These are phyloP conservation scores for Trichoderma citrinoviride DNA, from an alignment of 2,329 filamentous ascomycete genomes.

Conservation along the genomic window DNA sequence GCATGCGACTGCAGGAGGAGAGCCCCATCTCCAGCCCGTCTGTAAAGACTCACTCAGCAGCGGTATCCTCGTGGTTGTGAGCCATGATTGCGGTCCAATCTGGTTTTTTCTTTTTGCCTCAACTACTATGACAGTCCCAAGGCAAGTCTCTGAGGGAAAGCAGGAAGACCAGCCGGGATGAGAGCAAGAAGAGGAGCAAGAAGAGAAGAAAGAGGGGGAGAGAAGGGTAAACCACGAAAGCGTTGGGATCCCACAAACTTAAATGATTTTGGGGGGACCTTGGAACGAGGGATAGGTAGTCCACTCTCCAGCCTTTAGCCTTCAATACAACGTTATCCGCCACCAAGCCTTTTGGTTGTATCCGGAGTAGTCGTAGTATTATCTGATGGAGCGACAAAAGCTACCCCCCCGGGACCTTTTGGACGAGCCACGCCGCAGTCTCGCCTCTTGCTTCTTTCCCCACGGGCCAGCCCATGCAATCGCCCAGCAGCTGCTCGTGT, in stretches of 20 bases:
- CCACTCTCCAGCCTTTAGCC: background rate
- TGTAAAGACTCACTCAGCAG: slow-evolving; percentile 18
- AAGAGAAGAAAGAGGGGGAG: background rate
- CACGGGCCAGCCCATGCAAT: slow-evolving; percentile 9
- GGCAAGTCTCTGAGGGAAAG: slow-evolving; percentile 4
- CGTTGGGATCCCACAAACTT: slow-evolving; percentile 10
- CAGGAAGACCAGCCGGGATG: slow-evolving; percentile 1
- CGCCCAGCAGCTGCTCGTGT: slow-evolving; percentile 2
- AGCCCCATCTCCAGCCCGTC: background rate
- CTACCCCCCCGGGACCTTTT: background rate
- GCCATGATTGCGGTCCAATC: slow-evolving; percentile 18
- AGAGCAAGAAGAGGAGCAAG: slow-evolving; percentile 4
- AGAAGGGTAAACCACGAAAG: background rate
- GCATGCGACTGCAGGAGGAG: background rate
- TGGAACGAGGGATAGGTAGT: background rate
- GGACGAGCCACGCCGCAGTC: background rate
- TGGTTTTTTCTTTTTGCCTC: slow-evolving; percentile 4
- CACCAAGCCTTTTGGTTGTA: background rate
- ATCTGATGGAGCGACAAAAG: background rate
- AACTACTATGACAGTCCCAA: slow-evolving; percentile 7
- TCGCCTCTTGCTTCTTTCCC: slow-evolving; percentile 13
- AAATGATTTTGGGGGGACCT: slow-evolving; percentile 7
- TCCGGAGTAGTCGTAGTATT: background rate
- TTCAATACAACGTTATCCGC: slow-evolving; percentile 15
- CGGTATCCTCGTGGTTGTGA: slow-evolving; percentile 21